Percentiles rank a stretch among this genome's conserved stretches.
Evolutionary conservation across 495 filamentous ascomycete species (phyloP).

Genomic region (Immersiella caudata): DNA sequence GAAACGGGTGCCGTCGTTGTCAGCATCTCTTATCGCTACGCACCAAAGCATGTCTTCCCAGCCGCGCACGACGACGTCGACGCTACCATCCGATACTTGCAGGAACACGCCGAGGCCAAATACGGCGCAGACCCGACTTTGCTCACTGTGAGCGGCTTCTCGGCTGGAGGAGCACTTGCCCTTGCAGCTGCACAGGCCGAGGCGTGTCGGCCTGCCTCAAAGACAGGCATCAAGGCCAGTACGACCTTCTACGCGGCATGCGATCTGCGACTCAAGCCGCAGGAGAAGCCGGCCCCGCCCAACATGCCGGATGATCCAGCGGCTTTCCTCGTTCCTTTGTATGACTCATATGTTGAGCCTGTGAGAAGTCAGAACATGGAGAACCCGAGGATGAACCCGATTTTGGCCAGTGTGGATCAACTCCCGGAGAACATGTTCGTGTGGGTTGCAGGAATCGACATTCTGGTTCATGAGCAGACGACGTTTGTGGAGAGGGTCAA

Average conservation of each 20-base stretch:
- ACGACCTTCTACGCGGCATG: constrained; percentile 28
- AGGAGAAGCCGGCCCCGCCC: constrained; percentile 35
- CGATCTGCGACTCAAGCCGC: constrained; percentile 37
- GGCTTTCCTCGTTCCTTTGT: constrained; percentile 35
- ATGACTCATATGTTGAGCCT: constrained; percentile 35
- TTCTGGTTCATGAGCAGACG: constrained; percentile 19
- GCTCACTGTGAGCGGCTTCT: constrained; percentile 36
- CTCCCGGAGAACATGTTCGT: constrained; percentile 18
- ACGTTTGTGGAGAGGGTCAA: constrained; percentile 16
- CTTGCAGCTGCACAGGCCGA: constrained; percentile 27
- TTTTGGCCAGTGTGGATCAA: constrained; percentile 24
- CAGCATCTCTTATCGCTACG: constrained; percentile 23
- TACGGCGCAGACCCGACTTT: constrained; percentile 33
- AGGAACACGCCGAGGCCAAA: constrained; percentile 28
- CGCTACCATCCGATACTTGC: constrained; percentile 32
- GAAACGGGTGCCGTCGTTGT: constrained; percentile 40
- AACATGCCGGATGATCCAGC: constrained; percentile 29
- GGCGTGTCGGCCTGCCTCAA: neutral
- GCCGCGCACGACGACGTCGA: constrained; percentile 35
- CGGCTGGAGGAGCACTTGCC: constrained; percentile 37
- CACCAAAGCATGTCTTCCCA: constrained; percentile 25
- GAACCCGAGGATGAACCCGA: constrained; percentile 34
- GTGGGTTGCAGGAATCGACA: constrained; percentile 17
- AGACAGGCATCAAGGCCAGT: constrained; percentile 12
- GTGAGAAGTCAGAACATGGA: constrained; percentile 18